Evolutionary conservation across 2,329 filamentous ascomycete species (phyloP).

Genomic region (Cladosporium halotolerans): DNA sequence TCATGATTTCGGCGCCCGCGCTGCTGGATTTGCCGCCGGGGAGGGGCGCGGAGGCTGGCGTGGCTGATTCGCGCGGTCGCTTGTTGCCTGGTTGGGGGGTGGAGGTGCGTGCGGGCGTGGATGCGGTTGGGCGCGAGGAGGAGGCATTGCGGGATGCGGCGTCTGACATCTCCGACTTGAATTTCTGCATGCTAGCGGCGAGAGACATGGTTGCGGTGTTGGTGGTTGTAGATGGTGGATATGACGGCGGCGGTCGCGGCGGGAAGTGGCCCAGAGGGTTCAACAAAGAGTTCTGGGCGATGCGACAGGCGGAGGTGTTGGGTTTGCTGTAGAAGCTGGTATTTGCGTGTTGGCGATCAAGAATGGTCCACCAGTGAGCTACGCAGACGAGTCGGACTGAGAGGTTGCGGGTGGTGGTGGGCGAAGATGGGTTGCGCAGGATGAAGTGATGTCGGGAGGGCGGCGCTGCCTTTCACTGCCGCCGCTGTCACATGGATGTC

Average conservation of each 20-base stretch:
- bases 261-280: constrained; percentile 19
- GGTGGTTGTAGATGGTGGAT: neutral
- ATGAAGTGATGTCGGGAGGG: neutral
- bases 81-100: constrained; percentile 13
- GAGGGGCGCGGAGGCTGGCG: neutral
- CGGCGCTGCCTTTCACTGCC: neutral
- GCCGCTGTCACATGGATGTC: neutral
- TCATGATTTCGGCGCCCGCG: constrained; percentile 70
- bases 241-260: neutral
- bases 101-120: constrained; percentile 19
- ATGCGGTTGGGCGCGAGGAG: constrained; percentile 21
- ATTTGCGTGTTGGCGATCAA: neutral
- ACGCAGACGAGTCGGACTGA: too few species aligned
- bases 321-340: neutral
- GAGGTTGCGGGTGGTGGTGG: neutral
- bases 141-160: constrained; percentile 25
- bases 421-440: neutral
- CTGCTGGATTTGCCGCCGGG: constrained; percentile 47
- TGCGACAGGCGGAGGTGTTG: neutral
- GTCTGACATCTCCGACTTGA: constrained; percentile 27
- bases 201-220: constrained; percentile 24
- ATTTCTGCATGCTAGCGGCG: constrained; percentile 22
- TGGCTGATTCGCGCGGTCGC: constrained; percentile 1
- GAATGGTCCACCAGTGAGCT: too few species aligned
- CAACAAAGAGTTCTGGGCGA: constrained; percentile 26